A percentile compares a stretch with the other conserved stretches of the same genome.
Evolutionary conservation across 148 eudicot genomes (phyloP).

Genomic region (Vaccinium corymbosum): DNA sequence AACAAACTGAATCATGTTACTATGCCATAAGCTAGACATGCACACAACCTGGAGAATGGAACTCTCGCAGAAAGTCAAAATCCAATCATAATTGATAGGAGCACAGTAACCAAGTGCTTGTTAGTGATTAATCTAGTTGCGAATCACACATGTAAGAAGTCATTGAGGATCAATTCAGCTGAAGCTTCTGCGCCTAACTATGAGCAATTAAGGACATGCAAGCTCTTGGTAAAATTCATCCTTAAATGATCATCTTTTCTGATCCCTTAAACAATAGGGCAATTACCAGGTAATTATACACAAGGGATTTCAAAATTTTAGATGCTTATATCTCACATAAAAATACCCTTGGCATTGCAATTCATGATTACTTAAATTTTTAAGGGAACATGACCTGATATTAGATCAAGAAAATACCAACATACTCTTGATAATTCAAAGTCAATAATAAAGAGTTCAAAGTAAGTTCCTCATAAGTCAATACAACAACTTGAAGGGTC

Average conservation of each 20-base stretch:
- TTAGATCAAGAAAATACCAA: neutral
- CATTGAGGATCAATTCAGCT: neutral
- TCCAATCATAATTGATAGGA: neutral
- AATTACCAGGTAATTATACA: neutral
- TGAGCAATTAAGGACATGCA: neutral
- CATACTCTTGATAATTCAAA: neutral
- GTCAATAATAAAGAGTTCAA: neutral
- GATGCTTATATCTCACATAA: neutral
- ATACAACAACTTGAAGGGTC: conserved; percentile 11
- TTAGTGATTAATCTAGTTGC: neutral
- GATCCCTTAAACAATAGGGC: neutral
- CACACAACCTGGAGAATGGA: neutral
- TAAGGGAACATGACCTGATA: neutral
- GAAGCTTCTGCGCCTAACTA: neutral
- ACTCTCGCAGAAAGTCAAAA: neutral
- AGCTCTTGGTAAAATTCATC: neutral
- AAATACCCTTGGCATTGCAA: neutral
- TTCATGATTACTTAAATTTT: neutral
- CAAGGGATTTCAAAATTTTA: neutral
- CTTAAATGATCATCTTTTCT: neutral
- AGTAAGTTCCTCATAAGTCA: neutral
- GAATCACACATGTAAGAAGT: neutral
- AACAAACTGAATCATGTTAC: conserved; percentile 2
- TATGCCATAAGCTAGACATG: neutral
- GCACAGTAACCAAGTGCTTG: neutral